Evolutionary conservation across 805 yeast genomes (phyloP).

Genomic region (Zygotorulaspora danielsina): DNA sequence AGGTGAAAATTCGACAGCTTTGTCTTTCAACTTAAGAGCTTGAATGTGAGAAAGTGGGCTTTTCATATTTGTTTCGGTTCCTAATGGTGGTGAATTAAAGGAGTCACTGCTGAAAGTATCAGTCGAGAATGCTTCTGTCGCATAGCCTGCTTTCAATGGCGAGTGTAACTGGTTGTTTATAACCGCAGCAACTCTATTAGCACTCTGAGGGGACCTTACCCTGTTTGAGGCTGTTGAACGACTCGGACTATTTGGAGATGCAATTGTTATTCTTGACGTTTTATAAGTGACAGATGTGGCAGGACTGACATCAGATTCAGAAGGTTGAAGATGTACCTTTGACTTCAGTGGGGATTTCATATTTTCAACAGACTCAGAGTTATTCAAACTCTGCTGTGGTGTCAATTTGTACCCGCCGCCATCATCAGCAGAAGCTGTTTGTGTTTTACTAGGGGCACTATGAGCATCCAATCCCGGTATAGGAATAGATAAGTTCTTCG

Average conservation of each 20-base stretch:
- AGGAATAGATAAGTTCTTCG: slow-evolving; percentile 19
- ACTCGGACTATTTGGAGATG: slow-evolving; percentile 27
- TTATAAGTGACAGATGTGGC: slow-evolving; percentile 36
- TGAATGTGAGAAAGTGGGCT: slow-evolving; percentile 6
- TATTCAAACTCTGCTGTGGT: neutral
- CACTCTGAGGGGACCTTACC: slow-evolving; percentile 24
- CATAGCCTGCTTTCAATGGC: slow-evolving; percentile 25
- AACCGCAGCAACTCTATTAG: slow-evolving; percentile 32
- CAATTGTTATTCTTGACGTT: slow-evolving; percentile 35
- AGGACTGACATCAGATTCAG: slow-evolving; percentile 25
- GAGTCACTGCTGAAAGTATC: neutral
- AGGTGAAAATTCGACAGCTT: slow-evolving; percentile 29
- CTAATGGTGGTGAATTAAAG: neutral
- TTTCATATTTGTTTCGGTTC: neutral
- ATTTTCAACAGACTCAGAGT: neutral
- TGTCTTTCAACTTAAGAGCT: slow-evolving; percentile 1
- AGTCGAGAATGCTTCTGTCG: neutral
- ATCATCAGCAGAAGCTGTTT: neutral
- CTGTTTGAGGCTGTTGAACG: slow-evolving; percentile 13
- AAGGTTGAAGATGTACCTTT: slow-evolving; percentile 2
- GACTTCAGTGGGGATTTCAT: slow-evolving; percentile 9
- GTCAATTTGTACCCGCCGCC: neutral
- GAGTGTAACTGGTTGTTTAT: slow-evolving; percentile 35
- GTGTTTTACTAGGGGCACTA: no score
- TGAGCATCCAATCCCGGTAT: slow-evolving; percentile 3